phyloP scores from a whole-genome alignment of 2,329 filamentous ascomycete species.

The Aspergillus novoparasiticus region DNA sequence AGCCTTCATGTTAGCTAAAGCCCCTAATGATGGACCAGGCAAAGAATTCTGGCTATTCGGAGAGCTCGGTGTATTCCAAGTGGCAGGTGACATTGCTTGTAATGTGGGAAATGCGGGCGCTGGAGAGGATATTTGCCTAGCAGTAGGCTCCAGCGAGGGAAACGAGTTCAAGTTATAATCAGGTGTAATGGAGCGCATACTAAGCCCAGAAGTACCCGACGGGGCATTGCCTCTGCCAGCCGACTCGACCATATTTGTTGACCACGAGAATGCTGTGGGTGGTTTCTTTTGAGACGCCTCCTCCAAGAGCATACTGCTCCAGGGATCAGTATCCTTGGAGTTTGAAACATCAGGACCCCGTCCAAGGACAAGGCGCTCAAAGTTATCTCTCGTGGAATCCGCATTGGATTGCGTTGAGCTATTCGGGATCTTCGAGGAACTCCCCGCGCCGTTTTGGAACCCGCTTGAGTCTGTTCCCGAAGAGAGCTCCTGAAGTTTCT shows the following conservation, averaged over 20 bases:
- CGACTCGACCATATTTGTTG: slow-evolving; percentile 31
- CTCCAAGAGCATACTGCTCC: slow-evolving; percentile 36
- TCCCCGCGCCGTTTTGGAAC: slow-evolving; percentile 33
- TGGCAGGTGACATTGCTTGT: slow-evolving; percentile 33
- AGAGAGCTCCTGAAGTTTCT: slow-evolving; percentile 82
- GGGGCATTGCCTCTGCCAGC: slow-evolving; percentile 22
- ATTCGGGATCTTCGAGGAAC: slow-evolving; percentile 28
- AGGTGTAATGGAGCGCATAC: slow-evolving; percentile 54
- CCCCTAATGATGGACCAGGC: slow-evolving; percentile 25
- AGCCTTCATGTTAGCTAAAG: slow-evolving; percentile 29
- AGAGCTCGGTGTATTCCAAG: slow-evolving; percentile 20
- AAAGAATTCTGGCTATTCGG: slow-evolving; percentile 17
- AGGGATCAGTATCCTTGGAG: slow-evolving; percentile 34
- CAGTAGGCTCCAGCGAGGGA: slow-evolving; percentile 47
- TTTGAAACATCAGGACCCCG: slow-evolving; percentile 48
- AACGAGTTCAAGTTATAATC: slow-evolving; percentile 53
- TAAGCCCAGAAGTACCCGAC: slow-evolving; percentile 25
- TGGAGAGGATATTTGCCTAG: slow-evolving; percentile 36
- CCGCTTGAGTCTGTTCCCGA: slow-evolving; percentile 57
- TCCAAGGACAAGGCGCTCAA: slow-evolving; percentile 87
- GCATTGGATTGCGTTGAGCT: slow-evolving; percentile 48
- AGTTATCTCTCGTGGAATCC: slow-evolving; percentile 69
- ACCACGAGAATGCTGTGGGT: slow-evolving; percentile 47
- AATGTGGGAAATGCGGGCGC: slow-evolving; percentile 28
- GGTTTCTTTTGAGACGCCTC: slow-evolving; percentile 24